Evolutionary conservation across 768 basidiomycete species (phyloP).

Genomic region (Xanthoconium purpureum): DNA sequence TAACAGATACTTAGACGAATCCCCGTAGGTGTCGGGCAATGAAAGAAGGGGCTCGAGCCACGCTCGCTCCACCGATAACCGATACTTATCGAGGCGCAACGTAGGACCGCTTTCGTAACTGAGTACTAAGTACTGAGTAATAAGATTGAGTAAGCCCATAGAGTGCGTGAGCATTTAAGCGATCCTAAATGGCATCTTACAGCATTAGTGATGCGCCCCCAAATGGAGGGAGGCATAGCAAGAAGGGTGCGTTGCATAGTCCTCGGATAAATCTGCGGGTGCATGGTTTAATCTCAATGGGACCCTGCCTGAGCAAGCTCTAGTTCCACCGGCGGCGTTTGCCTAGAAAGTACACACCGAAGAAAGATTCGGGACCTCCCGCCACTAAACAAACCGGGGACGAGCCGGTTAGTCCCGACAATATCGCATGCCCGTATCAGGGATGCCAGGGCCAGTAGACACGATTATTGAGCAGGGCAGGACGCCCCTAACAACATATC

Average conservation of each 20-base stretch:
- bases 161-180: background rate
- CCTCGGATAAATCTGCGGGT: background rate
- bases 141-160: background rate
- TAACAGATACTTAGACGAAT: slow-evolving; percentile 1
- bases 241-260: background rate
- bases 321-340: slow-evolving; percentile 2
- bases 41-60: background rate
- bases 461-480: background rate
- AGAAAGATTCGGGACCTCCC: background rate
- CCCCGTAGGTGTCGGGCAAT: slow-evolving; percentile 4
- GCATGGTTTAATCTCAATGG: slow-evolving; percentile 10
- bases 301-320: background rate
- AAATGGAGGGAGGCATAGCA: background rate
- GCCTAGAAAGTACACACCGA: background rate
- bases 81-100: background rate
- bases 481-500: background rate
- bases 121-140: too few relatives aligned
- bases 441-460: slow-evolving; percentile 7
- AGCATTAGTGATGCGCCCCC: background rate
- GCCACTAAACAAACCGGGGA: background rate
- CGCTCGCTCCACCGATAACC: slow-evolving; percentile 5
- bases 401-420: slow-evolving; percentile 4
- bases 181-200: background rate
- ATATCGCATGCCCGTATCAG: background rate
- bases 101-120: background rate